Conservation (phyloP, 257 asterid species). For the Catharanthus roseus region DNA sequence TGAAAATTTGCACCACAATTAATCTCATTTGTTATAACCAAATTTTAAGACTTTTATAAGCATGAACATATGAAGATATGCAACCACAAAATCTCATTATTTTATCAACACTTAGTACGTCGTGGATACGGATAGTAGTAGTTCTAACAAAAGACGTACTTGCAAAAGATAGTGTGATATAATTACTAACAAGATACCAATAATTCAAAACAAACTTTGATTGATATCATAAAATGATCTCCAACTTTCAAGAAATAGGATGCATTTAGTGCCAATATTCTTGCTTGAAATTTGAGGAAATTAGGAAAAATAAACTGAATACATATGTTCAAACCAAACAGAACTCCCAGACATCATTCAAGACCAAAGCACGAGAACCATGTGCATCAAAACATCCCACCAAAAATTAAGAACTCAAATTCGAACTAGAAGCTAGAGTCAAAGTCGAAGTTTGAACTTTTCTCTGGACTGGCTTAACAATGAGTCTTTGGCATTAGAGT, state of each 20-base stretch:
- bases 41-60: too few species aligned
- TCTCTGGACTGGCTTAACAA: too few species aligned
- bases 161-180: neutral
- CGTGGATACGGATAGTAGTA: too few species aligned
- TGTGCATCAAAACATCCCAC: neutral
- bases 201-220: slow-evolving; percentile 49
- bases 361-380: neutral
- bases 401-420: neutral
- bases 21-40: neutral
- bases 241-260: slow-evolving; percentile 78
- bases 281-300: slow-evolving; percentile 46
- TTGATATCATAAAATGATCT: slow-evolving; percentile 87
- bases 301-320: neutral
- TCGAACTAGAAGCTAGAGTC: too few species aligned
- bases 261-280: slow-evolving; percentile 86
- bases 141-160: too few species aligned
- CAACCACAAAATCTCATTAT: too few species aligned
- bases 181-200: neutral
- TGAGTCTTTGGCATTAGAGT: too few species aligned
- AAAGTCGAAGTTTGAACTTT: too few species aligned
- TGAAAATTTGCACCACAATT: neutral
- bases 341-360: neutral
- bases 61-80: too few species aligned
- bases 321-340: neutral
- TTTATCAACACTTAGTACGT: too few species aligned